Base-by-base conservation (phyloP, 2,329 filamentous ascomycete species). In the Colletotrichum spinosum region DNA sequence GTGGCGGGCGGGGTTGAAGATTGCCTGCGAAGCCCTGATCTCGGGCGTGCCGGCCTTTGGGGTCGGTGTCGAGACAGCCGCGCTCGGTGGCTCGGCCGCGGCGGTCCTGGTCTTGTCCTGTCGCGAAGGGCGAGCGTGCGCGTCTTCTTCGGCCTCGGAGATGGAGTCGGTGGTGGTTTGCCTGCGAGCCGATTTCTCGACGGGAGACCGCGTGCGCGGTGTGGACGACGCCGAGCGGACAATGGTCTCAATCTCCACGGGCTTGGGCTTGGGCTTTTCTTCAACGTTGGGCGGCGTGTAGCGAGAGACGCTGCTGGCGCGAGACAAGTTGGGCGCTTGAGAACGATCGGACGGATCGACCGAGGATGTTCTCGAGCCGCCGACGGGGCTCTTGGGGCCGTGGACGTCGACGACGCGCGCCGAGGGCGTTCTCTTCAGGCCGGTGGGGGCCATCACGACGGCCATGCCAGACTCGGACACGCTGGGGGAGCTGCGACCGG, bases 351-450 rank as follows among this genome's bases (percentile, higher is more conserved):
- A 68, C 2, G 77, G 74, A 25, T 86, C 84, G 1, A 81, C 69
- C 0, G 84, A 87, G 35, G 78, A 81, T 49, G 80, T 77, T 42
- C 83, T 80, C n/a, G 85, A 86, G 46, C 78, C 77, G 9, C 75
- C 71, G 12, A 74, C 75, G 11, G 85, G 84, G 68, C 83, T 87
- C 68, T 83, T 84, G 17, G 84, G 84, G 10, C 79, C 80, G 8
- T 81, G 70, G 6, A 88, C 86, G 41, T 88, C 86, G 34, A 88
- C 84, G 41, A 89, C 77, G n/a, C 86, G 83, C 41, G 84, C 83
- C 3, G 86, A 88, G 3, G 83, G 76, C 5, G 82, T 78, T 49
- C 81, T 75, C n/a, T 74, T 74, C 70, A 72, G 82, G 70, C 77
- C 73, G 68, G 69, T 78, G 68, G 71, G 78, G 67, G 63, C 77